These are phyloP conservation scores for Apiospora rasikravindrae DNA, from an alignment of 2,329 filamentous ascomycete genomes.

Conservation along the genomic window DNA sequence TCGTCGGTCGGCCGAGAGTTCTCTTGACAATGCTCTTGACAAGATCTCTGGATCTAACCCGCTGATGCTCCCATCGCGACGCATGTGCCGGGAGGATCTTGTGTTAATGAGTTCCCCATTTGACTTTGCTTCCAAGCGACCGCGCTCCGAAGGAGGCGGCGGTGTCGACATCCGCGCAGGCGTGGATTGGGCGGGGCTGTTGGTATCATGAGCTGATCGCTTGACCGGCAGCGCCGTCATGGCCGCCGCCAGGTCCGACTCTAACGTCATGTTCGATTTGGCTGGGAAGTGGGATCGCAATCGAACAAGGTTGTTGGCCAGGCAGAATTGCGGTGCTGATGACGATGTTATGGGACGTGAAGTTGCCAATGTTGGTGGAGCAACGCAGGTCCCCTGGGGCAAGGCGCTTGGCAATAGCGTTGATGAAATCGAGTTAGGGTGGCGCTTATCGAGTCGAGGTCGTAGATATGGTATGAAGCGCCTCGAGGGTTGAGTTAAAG, in stretches of 20 bases:
- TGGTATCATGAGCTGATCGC: constrained; percentile 40
- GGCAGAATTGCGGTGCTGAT: not conserved
- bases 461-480: not conserved
- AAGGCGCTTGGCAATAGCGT: constrained; percentile 15
- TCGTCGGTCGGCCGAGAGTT: constrained; percentile 55
- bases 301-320: not conserved
- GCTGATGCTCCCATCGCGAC: constrained; percentile 42
- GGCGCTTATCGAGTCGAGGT: constrained; percentile 13
- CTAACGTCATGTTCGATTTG: constrained; percentile 11
- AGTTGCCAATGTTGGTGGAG: constrained; percentile 8
- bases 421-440: constrained; percentile 8
- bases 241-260: constrained; percentile 5
- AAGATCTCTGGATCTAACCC: constrained; percentile 56
- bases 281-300: not conserved
- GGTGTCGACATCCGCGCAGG: constrained; percentile 50
- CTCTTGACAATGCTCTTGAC: constrained; percentile 56
- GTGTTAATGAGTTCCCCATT: constrained; percentile 44
- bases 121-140: constrained; percentile 47
- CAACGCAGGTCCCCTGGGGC: constrained; percentile 15
- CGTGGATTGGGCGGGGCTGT: constrained; percentile 40
- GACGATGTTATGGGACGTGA: constrained; percentile 1
- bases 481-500: not conserved
- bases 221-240: constrained; percentile 26
- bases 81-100: constrained; percentile 40
- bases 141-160: constrained; percentile 50